A percentile compares a stretch with the other conserved stretches of the same genome.
Evolutionary conservation across 2,329 filamentous ascomycete species (phyloP).

Genomic region (Aspergillus pseudotamarii): DNA sequence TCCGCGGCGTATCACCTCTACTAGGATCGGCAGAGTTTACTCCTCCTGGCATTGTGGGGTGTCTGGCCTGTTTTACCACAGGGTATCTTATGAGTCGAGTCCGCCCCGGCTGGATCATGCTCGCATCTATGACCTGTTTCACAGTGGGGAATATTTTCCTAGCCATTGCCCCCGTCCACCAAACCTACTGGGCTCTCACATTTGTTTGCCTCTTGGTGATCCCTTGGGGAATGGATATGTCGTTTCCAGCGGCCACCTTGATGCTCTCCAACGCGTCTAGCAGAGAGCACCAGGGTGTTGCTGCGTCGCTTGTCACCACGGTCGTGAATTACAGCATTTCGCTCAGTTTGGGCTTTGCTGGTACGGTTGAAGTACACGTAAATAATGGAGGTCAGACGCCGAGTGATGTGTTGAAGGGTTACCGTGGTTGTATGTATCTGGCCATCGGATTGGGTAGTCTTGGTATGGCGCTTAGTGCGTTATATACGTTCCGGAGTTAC

Average conservation of each 20-base stretch:
- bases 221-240: constrained; percentile 69
- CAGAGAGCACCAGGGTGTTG: constrained; percentile 54
- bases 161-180: constrained; percentile 53
- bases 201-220: constrained; percentile 63
- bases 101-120: constrained; percentile 25
- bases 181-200: constrained; percentile 66
- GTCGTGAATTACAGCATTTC: constrained; percentile 71
- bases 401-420: constrained; percentile 39
- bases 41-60: constrained; percentile 33
- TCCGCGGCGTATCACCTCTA: constrained; percentile 28
- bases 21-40: constrained; percentile 34
- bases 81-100: constrained; percentile 28
- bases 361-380: constrained; percentile 60
- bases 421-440: constrained; percentile 46
- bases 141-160: constrained; percentile 44
- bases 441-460: constrained; percentile 37
- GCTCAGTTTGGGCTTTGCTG: constrained; percentile 66
- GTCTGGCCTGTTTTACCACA: constrained; percentile 33
- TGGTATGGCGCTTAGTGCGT: constrained; percentile 27
- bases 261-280: constrained; percentile 59
- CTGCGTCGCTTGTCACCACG: constrained; percentile 62
- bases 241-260: constrained; percentile 64
- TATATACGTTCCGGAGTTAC: not conserved
- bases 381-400: constrained; percentile 40
- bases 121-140: constrained; percentile 42